Conservation (phyloP, 495 filamentous ascomycete genomes). For the Rusavskia elegans region DNA sequence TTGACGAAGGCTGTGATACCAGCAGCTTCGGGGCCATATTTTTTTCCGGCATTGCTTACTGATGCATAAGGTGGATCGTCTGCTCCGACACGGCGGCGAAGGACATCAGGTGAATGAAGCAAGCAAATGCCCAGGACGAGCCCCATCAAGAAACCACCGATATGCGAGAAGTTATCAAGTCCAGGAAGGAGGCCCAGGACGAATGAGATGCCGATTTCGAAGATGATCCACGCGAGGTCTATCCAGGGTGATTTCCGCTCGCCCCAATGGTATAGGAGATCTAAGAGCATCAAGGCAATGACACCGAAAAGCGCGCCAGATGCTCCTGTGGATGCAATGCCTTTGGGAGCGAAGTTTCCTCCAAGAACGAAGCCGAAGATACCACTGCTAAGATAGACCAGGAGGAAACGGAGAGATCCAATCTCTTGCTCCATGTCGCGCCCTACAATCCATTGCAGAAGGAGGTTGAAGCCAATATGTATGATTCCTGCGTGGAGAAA, state of each 20-base stretch:
- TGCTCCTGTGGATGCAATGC: slow-evolving; percentile 69
- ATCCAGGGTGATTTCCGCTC: slow-evolving; percentile 56
- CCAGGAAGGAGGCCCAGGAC: slow-evolving; percentile 84
- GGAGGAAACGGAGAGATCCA: slow-evolving; percentile 64
- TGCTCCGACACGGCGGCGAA: slow-evolving; percentile 58
- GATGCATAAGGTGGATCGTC: slow-evolving; percentile 50
- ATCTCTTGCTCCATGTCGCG: slow-evolving; percentile 82
- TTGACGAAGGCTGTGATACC: slow-evolving; percentile 43
- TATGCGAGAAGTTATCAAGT: slow-evolving; percentile 93
- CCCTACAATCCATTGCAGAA: slow-evolving; percentile 75
- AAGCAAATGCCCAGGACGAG: slow-evolving; percentile 72
- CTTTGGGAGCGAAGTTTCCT: slow-evolving; percentile 74
- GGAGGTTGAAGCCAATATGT: slow-evolving; percentile 89
- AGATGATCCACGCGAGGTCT: slow-evolving; percentile 67
- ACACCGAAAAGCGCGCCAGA: slow-evolving; percentile 86
- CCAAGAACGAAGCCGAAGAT: slow-evolving; percentile 96
- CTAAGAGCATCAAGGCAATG: slow-evolving; percentile 72
- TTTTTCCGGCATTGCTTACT: slow-evolving; percentile 31
- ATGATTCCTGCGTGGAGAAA: slow-evolving; percentile 88
- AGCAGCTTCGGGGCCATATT: slow-evolving; percentile 20
- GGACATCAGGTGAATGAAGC: slow-evolving; percentile 67
- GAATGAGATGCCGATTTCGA: slow-evolving; percentile 80
- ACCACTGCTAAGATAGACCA: slow-evolving; percentile 79
- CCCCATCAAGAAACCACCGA: slow-evolving; percentile 91
- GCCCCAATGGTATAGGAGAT: slow-evolving; percentile 82